Evolutionary conservation across 768 basidiomycete species (phyloP).

Genomic region (Tulasnella sp.): DNA sequence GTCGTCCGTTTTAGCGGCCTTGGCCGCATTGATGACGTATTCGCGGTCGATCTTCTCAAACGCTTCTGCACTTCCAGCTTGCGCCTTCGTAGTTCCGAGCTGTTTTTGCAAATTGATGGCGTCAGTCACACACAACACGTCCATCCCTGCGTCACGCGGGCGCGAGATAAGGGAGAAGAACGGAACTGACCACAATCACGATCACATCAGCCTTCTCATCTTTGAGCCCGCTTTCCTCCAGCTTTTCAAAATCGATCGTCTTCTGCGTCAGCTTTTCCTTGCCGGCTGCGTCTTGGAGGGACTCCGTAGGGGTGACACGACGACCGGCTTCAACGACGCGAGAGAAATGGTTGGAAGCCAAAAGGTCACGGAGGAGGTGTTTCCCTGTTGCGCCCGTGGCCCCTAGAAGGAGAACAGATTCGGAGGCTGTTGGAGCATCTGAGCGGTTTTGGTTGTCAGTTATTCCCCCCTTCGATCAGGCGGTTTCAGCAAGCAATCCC

Average conservation of each 20-base stretch:
- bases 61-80: slow-evolving; percentile 58
- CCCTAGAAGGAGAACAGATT: slow-evolving; percentile 56
- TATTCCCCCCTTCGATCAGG: not conserved
- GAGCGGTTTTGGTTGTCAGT: not conserved
- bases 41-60: slow-evolving; percentile 76
- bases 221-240: slow-evolving; percentile 50
- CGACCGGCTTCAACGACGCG: slow-evolving; percentile 70
- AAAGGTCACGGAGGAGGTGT: slow-evolving; percentile 57
- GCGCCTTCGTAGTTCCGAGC: slow-evolving; percentile 60
- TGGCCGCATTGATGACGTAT: slow-evolving; percentile 71
- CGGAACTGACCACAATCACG: slow-evolving; percentile 50
- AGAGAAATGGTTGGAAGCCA: slow-evolving; percentile 53
- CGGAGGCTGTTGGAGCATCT: not conserved
- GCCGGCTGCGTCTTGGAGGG: slow-evolving; percentile 36
- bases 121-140: too few relatives aligned
- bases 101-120: not conserved
- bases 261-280: slow-evolving; percentile 66
- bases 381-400: slow-evolving; percentile 70
- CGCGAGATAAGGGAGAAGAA: slow-evolving; percentile 38
- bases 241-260: slow-evolving; percentile 63
- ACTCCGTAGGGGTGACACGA: slow-evolving; percentile 48
- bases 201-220: slow-evolving; percentile 69
- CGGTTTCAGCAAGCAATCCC: not conserved
- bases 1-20: slow-evolving; percentile 52
- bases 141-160: not conserved